Conservation (phyloP, 2,329 filamentous ascomycete genomes). For the Monosporascus ibericus region DNA sequence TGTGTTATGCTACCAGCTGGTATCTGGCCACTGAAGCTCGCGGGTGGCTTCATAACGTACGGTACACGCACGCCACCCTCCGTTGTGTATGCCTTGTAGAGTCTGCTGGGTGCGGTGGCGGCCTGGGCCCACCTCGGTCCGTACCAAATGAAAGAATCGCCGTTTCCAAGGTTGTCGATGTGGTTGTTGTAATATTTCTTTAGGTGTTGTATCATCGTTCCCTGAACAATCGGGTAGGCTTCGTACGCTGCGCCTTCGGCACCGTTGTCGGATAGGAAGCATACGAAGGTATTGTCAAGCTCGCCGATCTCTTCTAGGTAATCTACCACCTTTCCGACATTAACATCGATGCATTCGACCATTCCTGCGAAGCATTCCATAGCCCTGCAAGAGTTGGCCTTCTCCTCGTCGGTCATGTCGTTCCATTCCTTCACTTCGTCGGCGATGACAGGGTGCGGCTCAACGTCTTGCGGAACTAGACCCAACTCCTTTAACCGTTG, state of each 20-base stretch:
- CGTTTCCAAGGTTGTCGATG: slow-evolving; percentile 52
- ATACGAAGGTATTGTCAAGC: slow-evolving; percentile 57
- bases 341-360: slow-evolving; percentile 56
- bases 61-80: slow-evolving; percentile 48
- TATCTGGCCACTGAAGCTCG: slow-evolving; percentile 17
- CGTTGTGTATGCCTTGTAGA: slow-evolving; percentile 38
- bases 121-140: slow-evolving; percentile 47
- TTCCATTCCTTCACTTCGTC: slow-evolving; percentile 43
- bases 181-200: slow-evolving; percentile 52
- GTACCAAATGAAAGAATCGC: slow-evolving; percentile 55
- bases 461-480: slow-evolving; percentile 44
- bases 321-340: slow-evolving; percentile 52
- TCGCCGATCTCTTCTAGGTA: slow-evolving; percentile 51
- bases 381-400: slow-evolving; percentile 40
- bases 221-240: slow-evolving; percentile 50
- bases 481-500: slow-evolving; percentile 51
- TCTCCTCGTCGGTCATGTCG: slow-evolving; percentile 38
- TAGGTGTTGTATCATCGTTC: slow-evolving; percentile 44
- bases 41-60: slow-evolving; percentile 40
- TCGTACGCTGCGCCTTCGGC: slow-evolving; percentile 55
- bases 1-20: slow-evolving; percentile 34
- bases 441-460: slow-evolving; percentile 43
- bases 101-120: slow-evolving; percentile 29
- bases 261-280: slow-evolving; percentile 59
- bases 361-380: slow-evolving; percentile 61